phyloP scores from a whole-genome alignment of 257 asterid genomes.

The Lantana camara region DNA sequence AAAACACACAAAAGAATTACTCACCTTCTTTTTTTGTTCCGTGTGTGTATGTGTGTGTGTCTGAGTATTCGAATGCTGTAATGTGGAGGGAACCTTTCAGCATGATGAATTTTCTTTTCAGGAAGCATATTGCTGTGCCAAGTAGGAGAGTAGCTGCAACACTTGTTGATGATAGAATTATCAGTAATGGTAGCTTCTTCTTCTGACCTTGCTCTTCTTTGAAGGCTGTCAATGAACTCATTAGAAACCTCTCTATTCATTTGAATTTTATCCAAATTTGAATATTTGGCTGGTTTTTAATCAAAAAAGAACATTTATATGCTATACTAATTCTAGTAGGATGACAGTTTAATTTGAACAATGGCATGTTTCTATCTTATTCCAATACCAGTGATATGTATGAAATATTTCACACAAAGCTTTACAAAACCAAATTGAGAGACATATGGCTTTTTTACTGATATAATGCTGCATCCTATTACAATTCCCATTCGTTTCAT shows the following conservation, averaged over 20 bases:
- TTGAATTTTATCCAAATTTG: background rate
- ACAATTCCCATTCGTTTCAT: no score
- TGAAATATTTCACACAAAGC: no score
- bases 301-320: no score
- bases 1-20: background rate
- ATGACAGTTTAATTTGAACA: no score
- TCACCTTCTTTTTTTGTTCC: background rate
- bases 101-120: slow-evolving; percentile 19
- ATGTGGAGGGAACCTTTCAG: slow-evolving; percentile 26
- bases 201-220: slow-evolving; percentile 21
- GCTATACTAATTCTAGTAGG: no score
- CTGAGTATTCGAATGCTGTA: background rate
- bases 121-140: slow-evolving; percentile 22
- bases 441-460: no score
- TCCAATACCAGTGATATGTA: no score
- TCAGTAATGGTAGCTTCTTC: slow-evolving; percentile 9
- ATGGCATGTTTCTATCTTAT: no score
- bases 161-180: slow-evolving; percentile 22
- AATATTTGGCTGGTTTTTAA: background rate
- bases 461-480: no score
- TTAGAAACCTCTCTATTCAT: background rate
- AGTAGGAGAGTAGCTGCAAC: slow-evolving; percentile 26
- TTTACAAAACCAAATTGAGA: no score
- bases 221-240: slow-evolving; percentile 30
- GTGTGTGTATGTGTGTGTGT: background rate